Conservation (phyloP, 331 rosid species). For the Cydonia oblonga region DNA sequence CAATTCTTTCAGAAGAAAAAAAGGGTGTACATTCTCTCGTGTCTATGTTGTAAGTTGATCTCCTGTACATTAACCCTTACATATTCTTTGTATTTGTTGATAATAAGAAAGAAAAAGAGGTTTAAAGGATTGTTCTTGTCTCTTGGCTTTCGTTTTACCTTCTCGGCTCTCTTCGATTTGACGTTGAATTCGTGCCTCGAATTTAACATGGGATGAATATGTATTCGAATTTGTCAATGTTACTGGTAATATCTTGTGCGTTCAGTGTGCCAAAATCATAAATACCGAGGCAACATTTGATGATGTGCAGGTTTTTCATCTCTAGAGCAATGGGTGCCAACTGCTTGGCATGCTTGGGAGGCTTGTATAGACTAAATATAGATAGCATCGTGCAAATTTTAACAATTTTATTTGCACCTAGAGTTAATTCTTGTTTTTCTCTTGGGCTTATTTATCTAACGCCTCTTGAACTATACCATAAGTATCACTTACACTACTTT, state of each 20-base stretch:
- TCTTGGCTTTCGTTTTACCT: neutral
- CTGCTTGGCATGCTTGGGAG: too few relatives aligned
- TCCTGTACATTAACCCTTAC: conserved; percentile 14
- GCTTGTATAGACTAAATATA: too few relatives aligned
- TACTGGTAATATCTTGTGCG: too few relatives aligned
- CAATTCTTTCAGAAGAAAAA: conserved; percentile 18
- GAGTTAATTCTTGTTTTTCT: too few relatives aligned
- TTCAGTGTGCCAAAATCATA: neutral
- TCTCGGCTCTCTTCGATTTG: neutral
- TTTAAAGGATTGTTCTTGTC: neutral
- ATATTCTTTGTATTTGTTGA: conserved; percentile 25
- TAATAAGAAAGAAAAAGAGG: neutral
- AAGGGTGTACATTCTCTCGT: conserved; percentile 17
- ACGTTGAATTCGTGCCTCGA: neutral
- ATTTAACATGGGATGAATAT: neutral
- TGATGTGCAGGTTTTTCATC: too few relatives aligned
- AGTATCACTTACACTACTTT: too few relatives aligned
- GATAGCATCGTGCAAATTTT: too few relatives aligned
- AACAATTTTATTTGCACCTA: too few relatives aligned
- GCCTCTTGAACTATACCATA: too few relatives aligned
- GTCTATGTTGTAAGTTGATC: conserved; percentile 1
- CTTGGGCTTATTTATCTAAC: too few relatives aligned
- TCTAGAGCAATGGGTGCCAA: too few relatives aligned
- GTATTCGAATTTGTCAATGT: neutral
- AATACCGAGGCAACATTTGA: too few relatives aligned